Conservation (phyloP, 2,329 filamentous ascomycete genomes). For the Rachicladosporium sp. region DNA sequence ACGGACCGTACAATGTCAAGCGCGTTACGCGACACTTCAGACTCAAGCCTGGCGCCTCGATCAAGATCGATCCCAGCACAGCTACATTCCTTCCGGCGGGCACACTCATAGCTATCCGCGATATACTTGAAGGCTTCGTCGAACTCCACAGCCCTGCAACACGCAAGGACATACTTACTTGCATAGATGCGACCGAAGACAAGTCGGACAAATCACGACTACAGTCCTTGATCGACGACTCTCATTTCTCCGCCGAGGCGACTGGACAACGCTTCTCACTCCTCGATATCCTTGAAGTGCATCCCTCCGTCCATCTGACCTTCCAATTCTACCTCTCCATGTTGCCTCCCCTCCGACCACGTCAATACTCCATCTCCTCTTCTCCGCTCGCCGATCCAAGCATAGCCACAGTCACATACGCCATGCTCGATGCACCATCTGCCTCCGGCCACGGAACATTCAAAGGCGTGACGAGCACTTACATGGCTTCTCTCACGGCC, state of each 20-base stretch:
- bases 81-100: slow-evolving; percentile 53
- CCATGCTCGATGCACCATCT: slow-evolving; percentile 38
- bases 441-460: slow-evolving; percentile 30
- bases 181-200: slow-evolving; percentile 7
- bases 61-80: slow-evolving; percentile 33
- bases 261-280: slow-evolving; percentile 18
- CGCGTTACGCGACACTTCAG: slow-evolving; percentile 52
- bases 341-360: slow-evolving; percentile 56
- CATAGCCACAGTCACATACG: slow-evolving; percentile 26
- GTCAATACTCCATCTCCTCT: slow-evolving; percentile 15
- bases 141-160: slow-evolving; percentile 60
- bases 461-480: slow-evolving; percentile 28
- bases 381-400: slow-evolving; percentile 26
- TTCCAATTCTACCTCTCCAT: slow-evolving; percentile 54
- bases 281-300: slow-evolving; percentile 55
- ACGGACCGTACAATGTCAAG: slow-evolving; percentile 47
- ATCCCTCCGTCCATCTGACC: slow-evolving; percentile 46
- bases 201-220: not conserved
- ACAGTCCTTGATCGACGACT: not conserved
- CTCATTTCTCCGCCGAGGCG: not conserved
- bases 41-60: slow-evolving; percentile 51
- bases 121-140: slow-evolving; percentile 55
- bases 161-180: slow-evolving; percentile 4
- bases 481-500: slow-evolving; percentile 27
- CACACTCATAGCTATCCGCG: slow-evolving; percentile 45